phyloP scores from a whole-genome alignment of 2,329 filamentous ascomycete genomes.

The Calonectria honghensis region DNA sequence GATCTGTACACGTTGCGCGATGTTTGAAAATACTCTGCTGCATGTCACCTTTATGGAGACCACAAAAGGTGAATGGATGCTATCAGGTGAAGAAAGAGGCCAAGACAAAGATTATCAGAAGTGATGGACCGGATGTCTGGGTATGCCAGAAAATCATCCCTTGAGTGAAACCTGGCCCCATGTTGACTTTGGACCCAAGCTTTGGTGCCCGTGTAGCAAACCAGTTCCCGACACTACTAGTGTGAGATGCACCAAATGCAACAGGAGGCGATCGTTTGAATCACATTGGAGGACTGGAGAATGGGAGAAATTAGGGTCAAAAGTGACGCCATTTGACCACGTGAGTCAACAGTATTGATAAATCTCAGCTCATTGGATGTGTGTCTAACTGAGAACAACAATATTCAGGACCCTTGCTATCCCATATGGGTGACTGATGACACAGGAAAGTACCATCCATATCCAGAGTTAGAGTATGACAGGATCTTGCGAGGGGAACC shows the following conservation, averaged over 20 bases:
- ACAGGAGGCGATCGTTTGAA: conserved; percentile 39
- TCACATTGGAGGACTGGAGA: conserved; percentile 33
- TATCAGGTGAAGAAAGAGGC: no score
- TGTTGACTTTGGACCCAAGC: no score
- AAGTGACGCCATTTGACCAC: conserved; percentile 40
- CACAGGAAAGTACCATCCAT: not conserved
- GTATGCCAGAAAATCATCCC: no score
- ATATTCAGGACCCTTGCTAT: not conserved
- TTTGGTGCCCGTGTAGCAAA: no score
- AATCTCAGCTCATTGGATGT: no score
- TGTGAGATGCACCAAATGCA: conserved; percentile 41
- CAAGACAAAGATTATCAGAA: no score
- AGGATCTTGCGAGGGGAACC: not conserved
- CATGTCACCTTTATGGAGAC: no score
- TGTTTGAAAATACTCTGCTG: no score
- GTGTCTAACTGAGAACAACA: not conserved
- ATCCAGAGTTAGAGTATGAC: not conserved
- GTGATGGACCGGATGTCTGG: no score
- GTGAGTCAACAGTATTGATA: conserved; percentile 1
- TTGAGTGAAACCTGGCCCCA: no score
- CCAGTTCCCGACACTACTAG: not conserved
- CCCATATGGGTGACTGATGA: not conserved
- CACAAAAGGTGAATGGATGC: no score
- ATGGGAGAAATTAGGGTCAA: not conserved
- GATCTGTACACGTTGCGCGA: no score